A percentile compares a stretch with the other conserved stretches of the same genome.
Conservation (phyloP, 257 asterid species). For the Galeopsis tetrahit region DNA sequence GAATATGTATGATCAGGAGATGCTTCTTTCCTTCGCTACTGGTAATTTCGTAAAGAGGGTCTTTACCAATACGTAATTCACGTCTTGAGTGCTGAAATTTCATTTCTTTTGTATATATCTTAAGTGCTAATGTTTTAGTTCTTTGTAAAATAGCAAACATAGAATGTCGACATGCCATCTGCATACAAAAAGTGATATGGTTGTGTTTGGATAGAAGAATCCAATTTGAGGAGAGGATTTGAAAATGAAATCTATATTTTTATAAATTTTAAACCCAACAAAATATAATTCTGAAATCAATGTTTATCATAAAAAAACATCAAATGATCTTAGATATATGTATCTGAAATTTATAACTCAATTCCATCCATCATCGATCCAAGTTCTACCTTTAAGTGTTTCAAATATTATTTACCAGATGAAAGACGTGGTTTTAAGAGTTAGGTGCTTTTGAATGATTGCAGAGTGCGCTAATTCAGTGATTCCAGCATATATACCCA, state of each 20-base stretch:
- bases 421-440: constrained; percentile 1
- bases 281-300: background rate
- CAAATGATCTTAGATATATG: background rate
- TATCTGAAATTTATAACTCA: constrained; percentile 1
- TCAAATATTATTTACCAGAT: constrained; percentile 21
- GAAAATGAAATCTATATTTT: background rate
- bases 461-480: constrained; percentile 97
- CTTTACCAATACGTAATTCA: constrained; percentile 12
- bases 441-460: constrained; percentile 34
- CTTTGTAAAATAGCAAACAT: constrained; percentile 3
- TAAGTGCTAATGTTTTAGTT: background rate
- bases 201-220: background rate
- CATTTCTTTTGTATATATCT: background rate
- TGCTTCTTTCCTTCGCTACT: constrained; percentile 96
- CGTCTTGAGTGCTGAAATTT: background rate
- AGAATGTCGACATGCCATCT: background rate
- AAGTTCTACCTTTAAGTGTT: background rate
- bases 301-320: background rate
- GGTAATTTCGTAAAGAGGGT: constrained; percentile 57
- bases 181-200: background rate
- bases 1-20: constrained; percentile 89
- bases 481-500: constrained; percentile 90
- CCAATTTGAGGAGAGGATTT: background rate
- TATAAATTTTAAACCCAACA: background rate
- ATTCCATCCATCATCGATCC: background rate